Conservation (phyloP, 352 stramenopile species). For the Blastocystis sp. region DNA sequence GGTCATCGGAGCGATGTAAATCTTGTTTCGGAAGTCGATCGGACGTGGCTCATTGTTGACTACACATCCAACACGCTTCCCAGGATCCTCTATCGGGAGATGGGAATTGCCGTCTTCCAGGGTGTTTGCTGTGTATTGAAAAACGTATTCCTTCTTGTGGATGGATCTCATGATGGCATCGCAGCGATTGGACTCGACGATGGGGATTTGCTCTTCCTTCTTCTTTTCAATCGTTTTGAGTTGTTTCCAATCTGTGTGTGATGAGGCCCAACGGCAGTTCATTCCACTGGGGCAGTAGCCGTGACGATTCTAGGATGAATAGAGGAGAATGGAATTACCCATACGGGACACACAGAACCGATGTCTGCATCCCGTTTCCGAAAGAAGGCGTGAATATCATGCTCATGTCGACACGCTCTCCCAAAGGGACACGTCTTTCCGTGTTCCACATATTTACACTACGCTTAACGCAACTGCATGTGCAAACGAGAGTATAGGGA, state of each 20-base stretch:
- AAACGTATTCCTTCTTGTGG: constrained; percentile 8
- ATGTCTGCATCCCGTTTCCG: constrained; percentile 5
- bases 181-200: background rate
- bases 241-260: background rate
- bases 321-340: background rate
- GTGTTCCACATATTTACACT: constrained; percentile 26
- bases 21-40: constrained; percentile 79
- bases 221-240: background rate
- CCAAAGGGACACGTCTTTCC: constrained; percentile 35
- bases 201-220: background rate
- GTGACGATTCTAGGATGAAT: background rate
- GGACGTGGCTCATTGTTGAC: background rate
- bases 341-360: constrained; percentile 40
- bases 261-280: constrained; percentile 38
- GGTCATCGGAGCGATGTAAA: constrained; percentile 97
- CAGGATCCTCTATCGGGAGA: background rate
- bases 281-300: constrained; percentile 50
- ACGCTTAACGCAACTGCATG: background rate
- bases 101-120: background rate
- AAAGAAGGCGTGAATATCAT: constrained; percentile 18
- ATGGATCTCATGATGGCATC: background rate
- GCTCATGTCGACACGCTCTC: constrained; percentile 19
- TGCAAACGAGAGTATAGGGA: background rate
- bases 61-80: background rate
- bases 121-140: background rate